Base-by-base conservation (phyloP, 2,329 filamentous ascomycete genomes). In the Diaporthe sp. region DNA sequence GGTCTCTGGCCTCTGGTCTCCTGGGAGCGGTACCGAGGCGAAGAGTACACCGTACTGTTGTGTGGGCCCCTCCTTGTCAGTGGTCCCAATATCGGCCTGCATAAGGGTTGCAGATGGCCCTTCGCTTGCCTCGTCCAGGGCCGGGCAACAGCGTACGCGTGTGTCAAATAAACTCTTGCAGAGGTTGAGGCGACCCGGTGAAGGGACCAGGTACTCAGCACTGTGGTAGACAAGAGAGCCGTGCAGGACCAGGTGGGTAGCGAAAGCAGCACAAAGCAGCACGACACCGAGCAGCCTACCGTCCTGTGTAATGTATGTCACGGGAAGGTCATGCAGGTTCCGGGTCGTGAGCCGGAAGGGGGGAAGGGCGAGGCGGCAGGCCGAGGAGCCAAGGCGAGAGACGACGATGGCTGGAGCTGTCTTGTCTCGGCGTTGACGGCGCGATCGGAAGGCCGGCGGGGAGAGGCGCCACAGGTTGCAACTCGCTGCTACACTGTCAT, bases 71-170 rank as follows among this genome's bases (percentile, higher is more conserved):
- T 44, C 50, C 37, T 13, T 70, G 66, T 47, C 51, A 61, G 47
- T 53, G 71, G 27, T 30, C 27, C 32, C 63, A 73, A 70, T 25
- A 50, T 73, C 63, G 30, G 37, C 63, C 42, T 73, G 71, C 71
- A 73, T 61, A 50, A 69, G 68, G 61, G 55, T 71, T 61, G 69
- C 69, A 71, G 71, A 68, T 17, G 51, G 59, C 32, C 50, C 53
- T 37, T 47, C 44, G 72, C 56, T 39, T 71, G 35, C 50, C 37
- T 44, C 27, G 37, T 51, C 22, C 35, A 37, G n/a, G 51, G 12
- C 53, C 56, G 63, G 51, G 30, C 51, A 65, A 25, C 17, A 39
- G 47, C 63, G n/a, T 53, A 51, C 19, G 61, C 17, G 25, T 56
- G 59, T 42, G 47, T 59, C 44, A 37, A 30, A 32, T 44, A 71